These are phyloP conservation scores for Clitoria ternatea DNA, from an alignment of 306 rosid genomes.

Conservation along the genomic window DNA sequence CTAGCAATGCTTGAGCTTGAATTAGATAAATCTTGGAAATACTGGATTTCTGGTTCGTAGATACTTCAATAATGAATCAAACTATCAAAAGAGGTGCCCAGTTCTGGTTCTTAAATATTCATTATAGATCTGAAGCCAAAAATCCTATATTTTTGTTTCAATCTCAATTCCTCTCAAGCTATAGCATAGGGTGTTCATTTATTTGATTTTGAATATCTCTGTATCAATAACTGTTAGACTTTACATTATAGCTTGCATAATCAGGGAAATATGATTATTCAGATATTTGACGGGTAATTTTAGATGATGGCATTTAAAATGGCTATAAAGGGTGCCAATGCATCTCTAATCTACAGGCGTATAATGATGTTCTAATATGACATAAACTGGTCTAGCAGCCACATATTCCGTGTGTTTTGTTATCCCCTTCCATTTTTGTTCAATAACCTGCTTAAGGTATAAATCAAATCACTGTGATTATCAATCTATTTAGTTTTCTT, in stretches of 20 bases:
- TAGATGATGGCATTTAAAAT: not conserved
- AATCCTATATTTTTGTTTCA: not conserved
- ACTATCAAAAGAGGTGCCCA: not conserved
- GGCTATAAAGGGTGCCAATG: not conserved
- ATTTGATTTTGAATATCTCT: slow-evolving; percentile 18
- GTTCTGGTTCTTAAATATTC: not conserved
- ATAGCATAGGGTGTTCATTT: too few relatives aligned
- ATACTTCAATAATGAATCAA: slow-evolving; percentile 4
- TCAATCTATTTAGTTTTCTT: slow-evolving; percentile 5
- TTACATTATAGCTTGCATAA: not conserved
- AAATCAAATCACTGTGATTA: not conserved
- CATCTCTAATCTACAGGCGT: not conserved
- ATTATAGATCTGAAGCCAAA: not conserved
- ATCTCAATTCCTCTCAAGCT: not conserved
- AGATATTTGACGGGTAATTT: not conserved
- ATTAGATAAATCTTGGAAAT: slow-evolving; percentile 2
- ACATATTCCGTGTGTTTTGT: not conserved
- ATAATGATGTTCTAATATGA: not conserved
- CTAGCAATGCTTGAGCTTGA: not conserved
- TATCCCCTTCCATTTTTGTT: not conserved
- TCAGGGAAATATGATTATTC: not conserved
- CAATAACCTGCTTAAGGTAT: not conserved
- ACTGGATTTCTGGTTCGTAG: not conserved
- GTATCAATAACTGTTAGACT: not conserved
- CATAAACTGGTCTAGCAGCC: not conserved